Evolutionary conservation across 805 yeast species (phyloP).

Genomic region (Starmerella vitae): DNA sequence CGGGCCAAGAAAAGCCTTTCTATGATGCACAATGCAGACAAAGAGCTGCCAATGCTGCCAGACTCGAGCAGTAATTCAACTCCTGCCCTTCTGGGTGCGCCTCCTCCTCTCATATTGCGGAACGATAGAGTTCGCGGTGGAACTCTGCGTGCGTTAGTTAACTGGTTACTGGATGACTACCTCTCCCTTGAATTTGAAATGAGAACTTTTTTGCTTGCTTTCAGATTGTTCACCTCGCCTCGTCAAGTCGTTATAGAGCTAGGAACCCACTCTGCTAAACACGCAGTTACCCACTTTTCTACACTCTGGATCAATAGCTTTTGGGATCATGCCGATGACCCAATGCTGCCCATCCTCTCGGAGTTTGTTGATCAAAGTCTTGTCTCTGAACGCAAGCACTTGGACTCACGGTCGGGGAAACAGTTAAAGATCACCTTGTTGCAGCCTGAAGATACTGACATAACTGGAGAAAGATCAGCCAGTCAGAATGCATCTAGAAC

Average conservation of each 20-base stretch:
- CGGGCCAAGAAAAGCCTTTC: neutral
- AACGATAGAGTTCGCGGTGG: constrained; percentile 26
- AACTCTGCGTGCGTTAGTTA: constrained; percentile 24
- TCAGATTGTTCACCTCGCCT: constrained; percentile 56
- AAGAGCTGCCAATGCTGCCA: neutral
- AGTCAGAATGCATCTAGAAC: neutral
- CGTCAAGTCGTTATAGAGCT: constrained; percentile 55
- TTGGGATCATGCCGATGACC: constrained; percentile 60
- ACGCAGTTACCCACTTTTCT: constrained; percentile 33
- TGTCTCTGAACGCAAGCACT: constrained; percentile 3
- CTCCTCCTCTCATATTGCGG: constrained; percentile 11
- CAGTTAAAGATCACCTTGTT: neutral
- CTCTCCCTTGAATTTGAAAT: constrained; percentile 34
- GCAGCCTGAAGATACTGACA: neutral
- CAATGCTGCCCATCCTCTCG: constrained; percentile 29
- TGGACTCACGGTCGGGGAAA: neutral
- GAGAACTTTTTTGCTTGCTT: constrained; percentile 65
- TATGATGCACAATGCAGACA: neutral
- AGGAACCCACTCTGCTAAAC: constrained; percentile 41
- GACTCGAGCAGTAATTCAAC: neutral
- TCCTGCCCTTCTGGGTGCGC: neutral
- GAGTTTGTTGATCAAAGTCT: constrained; percentile 3
- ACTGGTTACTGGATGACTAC: constrained; percentile 14
- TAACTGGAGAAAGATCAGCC: too few species aligned
- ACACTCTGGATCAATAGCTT: constrained; percentile 70